phyloP scores from a whole-genome alignment of 1,139 yeast genomes.

The Suhomyces yuchorum region DNA sequence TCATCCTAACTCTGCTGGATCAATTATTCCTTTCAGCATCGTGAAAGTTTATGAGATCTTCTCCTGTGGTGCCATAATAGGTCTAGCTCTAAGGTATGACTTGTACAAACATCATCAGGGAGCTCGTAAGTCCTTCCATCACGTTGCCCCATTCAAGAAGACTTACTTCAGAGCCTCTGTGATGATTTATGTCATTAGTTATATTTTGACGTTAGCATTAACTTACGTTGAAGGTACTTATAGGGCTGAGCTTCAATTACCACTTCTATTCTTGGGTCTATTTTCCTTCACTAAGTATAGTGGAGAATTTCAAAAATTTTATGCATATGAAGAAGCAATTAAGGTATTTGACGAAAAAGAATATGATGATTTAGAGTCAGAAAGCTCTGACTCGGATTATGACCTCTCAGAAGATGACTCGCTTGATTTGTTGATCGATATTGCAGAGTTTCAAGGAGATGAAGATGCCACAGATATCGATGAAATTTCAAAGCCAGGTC shows the following conservation, averaged over 20 bases:
- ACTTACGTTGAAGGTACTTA: background rate
- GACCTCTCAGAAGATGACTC: slow-evolving; percentile 23
- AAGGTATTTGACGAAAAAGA: slow-evolving; percentile 19
- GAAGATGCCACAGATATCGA: slow-evolving; percentile 20
- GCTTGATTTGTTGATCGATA: slow-evolving; percentile 27
- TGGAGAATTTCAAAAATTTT: slow-evolving; percentile 38
- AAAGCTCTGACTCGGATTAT: slow-evolving; percentile 19
- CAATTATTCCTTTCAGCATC: slow-evolving; percentile 20
- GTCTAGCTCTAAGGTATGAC: slow-evolving; percentile 56
- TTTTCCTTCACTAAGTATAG: slow-evolving; percentile 33
- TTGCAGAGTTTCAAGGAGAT: slow-evolving; percentile 23
- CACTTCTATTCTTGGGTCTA: slow-evolving; percentile 61
- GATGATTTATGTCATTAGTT: slow-evolving; percentile 47
- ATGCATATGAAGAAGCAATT: slow-evolving; percentile 17
- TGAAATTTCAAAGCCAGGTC: slow-evolving; percentile 3
- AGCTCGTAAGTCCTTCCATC: slow-evolving; percentile 38
- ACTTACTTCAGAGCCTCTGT: slow-evolving; percentile 50
- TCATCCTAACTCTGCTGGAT: slow-evolving; percentile 38
- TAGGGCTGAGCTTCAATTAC: slow-evolving; percentile 65
- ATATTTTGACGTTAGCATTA: slow-evolving; percentile 44
- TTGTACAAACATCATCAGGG: slow-evolving; percentile 36
- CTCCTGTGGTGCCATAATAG: slow-evolving; percentile 54
- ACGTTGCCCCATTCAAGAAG: slow-evolving; percentile 37
- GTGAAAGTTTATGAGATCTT: slow-evolving; percentile 65
- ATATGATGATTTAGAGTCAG: slow-evolving; percentile 23